Base-by-base conservation (phyloP, 2,329 filamentous ascomycete genomes). In the Bipolaris victoriae region DNA sequence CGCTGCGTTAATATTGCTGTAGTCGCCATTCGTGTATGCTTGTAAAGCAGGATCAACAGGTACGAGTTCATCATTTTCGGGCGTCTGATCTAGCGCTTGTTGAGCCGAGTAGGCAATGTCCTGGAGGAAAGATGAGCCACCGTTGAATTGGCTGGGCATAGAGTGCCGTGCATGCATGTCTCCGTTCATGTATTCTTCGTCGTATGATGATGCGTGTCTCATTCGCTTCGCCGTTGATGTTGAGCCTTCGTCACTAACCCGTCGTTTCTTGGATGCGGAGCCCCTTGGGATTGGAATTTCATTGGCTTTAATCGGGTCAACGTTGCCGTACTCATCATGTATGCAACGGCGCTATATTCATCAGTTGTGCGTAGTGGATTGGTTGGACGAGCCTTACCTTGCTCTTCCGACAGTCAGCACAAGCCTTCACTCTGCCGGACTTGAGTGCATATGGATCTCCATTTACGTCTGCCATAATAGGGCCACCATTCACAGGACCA, bases 341-440 rank as follows among this genome's bases (percentile, higher is more conserved):
- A 88, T 86, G 67, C 86, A 89, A 67, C 86, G 85, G 57, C 86
- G 85, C 86, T 88, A 54, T 18, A 24, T 20, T 41, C 68, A 65
- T 72, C 64, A 75, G 66, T 36, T 41, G 35, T 44, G 26, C 33
- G 5, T 41, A 48, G 37, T 33, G 7, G 16, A 13, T 10, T 5
- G n/a, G 33, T 4, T 50, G 18, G 5, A 41, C 13, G 33, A 20
- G 39, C 75, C 82, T 73, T 70, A 87, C 86, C 81, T 88, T 88
- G 80, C 85, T 88, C 71, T 87, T 88, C 44, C 86, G 83, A 73
- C 86, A 89, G 65, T 88, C 86, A 57, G 86, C 81, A 70, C 86
- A 89, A 41, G 86, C 86, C 72, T 88, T 88, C 66, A 82, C 87
- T 65, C 86, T 76, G 57, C 84, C 81, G 70, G 86, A 84, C 74